Percentiles rank a stretch among this genome's conserved stretches.
phyloP scores from a whole-genome alignment of 2,329 filamentous ascomycete species.

The Mycosphaerella arachidis region DNA sequence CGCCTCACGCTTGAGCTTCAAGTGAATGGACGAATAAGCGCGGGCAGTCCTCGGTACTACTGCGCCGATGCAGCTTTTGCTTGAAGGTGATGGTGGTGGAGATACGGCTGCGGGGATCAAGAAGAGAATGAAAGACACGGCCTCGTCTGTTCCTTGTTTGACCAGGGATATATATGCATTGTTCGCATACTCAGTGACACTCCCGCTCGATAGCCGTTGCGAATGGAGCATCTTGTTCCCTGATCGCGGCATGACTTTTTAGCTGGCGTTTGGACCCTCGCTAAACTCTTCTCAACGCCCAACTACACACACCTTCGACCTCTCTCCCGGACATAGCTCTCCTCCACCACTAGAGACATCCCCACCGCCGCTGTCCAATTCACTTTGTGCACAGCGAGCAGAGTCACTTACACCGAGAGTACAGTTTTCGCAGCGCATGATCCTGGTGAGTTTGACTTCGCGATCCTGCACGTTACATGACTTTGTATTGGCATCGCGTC shows the following conservation, averaged over 20 bases:
- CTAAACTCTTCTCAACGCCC: background rate
- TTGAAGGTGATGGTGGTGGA: background rate
- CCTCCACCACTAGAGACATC: background rate
- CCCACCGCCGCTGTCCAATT: slow-evolving; percentile 39
- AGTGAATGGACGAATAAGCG: background rate
- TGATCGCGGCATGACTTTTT: background rate
- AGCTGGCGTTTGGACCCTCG: background rate
- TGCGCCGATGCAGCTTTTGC: background rate
- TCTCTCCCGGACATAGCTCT: background rate
- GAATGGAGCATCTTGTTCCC: background rate
- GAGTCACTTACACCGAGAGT: background rate
- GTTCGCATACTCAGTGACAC: background rate
- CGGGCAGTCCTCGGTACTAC: background rate
- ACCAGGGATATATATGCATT: background rate
- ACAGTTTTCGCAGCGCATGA: slow-evolving; percentile 1
- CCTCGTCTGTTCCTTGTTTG: background rate
- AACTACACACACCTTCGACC: background rate
- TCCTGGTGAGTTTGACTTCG: slow-evolving; percentile 8
- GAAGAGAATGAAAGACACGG: background rate
- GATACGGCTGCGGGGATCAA: background rate
- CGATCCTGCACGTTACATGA: background rate
- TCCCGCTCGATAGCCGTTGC: background rate
- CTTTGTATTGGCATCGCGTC: slow-evolving; percentile 2
- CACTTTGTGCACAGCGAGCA: slow-evolving; percentile 39
- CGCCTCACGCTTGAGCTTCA: background rate